A percentile compares a stretch with the other conserved stretches of the same genome.
phyloP scores from a whole-genome alignment of 2,329 filamentous ascomycete species.

The Trichocomaceae sp. region DNA sequence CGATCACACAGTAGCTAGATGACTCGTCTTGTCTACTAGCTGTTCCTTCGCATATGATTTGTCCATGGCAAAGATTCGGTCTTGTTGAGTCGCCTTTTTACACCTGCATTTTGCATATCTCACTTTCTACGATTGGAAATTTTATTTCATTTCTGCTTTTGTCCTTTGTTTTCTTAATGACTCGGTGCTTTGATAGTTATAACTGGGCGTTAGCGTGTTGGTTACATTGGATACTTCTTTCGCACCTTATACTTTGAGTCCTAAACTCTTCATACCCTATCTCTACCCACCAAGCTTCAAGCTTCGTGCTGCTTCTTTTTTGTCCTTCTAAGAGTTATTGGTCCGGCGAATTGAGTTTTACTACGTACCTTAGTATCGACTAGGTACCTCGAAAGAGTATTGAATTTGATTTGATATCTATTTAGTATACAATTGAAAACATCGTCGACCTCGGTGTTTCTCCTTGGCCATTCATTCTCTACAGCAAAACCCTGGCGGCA shows the following conservation, averaged over 20 bases:
- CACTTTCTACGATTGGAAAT: neutral
- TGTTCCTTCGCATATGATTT: neutral
- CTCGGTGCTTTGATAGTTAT: neutral
- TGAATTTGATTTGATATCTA: neutral
- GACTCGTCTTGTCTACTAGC: neutral
- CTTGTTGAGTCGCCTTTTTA: neutral
- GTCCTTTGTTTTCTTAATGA: neutral
- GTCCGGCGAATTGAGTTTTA: neutral
- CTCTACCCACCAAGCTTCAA: neutral
- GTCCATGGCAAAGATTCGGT: neutral
- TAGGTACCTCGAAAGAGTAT: neutral
- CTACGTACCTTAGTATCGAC: neutral
- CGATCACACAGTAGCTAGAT: constrained; percentile 46
- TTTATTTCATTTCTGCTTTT: neutral
- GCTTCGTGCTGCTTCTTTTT: neutral
- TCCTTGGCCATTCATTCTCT: neutral
- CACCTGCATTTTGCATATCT: constrained; percentile 9
- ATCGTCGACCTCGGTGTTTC: neutral
- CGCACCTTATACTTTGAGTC: neutral
- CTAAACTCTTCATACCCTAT: neutral
- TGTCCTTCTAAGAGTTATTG: neutral
- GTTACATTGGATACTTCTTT: neutral
- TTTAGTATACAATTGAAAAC: neutral
- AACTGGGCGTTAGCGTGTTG: neutral
- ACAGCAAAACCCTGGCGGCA: too few relatives aligned